phyloP scores from a whole-genome alignment of 306 rosid genomes.

The Echinosophora koreensis region DNA sequence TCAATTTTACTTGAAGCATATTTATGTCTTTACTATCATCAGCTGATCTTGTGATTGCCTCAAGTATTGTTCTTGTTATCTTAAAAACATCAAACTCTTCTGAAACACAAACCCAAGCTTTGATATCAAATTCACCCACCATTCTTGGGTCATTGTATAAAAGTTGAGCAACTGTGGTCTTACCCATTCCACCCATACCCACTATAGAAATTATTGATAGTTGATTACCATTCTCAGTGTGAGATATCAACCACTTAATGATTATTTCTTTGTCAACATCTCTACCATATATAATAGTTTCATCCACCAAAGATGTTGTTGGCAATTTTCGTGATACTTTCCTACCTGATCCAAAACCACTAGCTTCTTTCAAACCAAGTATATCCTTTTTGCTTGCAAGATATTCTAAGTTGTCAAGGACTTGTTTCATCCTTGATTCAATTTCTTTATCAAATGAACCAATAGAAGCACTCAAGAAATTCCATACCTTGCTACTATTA shows the following conservation, averaged over 20 bases:
- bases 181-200: constrained; percentile 39
- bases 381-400: constrained; percentile 27
- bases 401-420: constrained; percentile 33
- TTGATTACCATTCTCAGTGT: too few relatives aligned
- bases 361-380: constrained; percentile 21
- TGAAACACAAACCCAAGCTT: constrained; percentile 39
- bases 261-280: neutral
- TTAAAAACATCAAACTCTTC: constrained; percentile 32
- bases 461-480: neutral
- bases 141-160: constrained; percentile 36
- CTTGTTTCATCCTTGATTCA: constrained; percentile 32
- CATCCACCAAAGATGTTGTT: constrained; percentile 35
- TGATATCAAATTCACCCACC: constrained; percentile 12
- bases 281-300: constrained; percentile 33
- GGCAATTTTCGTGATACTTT: constrained; percentile 7
- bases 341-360: neutral
- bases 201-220: neutral
- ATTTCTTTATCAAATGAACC: constrained; percentile 32
- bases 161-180: constrained; percentile 43
- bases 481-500: constrained; percentile 3
- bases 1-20: constrained; percentile 32
- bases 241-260: too few relatives aligned
- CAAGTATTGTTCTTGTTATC: constrained; percentile 20
- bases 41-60: neutral
- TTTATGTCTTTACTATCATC: constrained; percentile 19